Conservation (phyloP, 2,329 filamentous ascomycete genomes). For the Zasmidium angulare region DNA sequence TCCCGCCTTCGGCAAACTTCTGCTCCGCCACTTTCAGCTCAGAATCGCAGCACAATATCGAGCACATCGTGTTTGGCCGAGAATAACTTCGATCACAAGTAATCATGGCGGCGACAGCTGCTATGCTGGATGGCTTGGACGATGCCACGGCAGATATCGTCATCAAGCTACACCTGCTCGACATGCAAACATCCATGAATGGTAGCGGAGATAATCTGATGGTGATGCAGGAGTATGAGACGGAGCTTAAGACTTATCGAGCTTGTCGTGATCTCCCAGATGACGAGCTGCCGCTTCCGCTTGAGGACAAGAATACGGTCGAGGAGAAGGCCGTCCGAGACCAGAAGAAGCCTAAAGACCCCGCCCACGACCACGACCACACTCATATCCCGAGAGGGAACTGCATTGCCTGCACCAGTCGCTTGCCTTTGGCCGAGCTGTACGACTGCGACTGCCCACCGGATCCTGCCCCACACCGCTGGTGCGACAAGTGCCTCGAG, state of each 20-base stretch:
- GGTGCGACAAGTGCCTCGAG: constrained; percentile 11
- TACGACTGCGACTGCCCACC: constrained; percentile 1
- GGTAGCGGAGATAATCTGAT: background rate
- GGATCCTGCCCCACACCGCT: background rate
- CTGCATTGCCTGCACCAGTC: constrained; percentile 4
- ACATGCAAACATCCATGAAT: background rate
- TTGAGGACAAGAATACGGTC: too few species aligned
- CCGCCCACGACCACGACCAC: background rate
- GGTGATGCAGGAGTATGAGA: background rate
- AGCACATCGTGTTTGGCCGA: background rate
- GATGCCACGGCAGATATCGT: background rate
- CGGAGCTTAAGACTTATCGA: background rate
- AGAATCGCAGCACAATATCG: background rate
- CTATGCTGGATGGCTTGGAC: background rate
- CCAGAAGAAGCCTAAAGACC: too few species aligned
- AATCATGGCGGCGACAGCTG: background rate
- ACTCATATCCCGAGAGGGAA: background rate
- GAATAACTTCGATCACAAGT: background rate
- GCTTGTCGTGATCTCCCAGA: background rate
- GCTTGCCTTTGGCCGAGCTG: background rate
- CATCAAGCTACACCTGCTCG: background rate
- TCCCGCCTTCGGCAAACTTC: background rate
- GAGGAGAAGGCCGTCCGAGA: background rate
- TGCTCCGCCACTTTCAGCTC: too few species aligned
- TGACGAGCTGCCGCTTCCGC: background rate